phyloP scores from a whole-genome alignment of 495 filamentous ascomycete species.

The Aspergillus heteromorphus region DNA sequence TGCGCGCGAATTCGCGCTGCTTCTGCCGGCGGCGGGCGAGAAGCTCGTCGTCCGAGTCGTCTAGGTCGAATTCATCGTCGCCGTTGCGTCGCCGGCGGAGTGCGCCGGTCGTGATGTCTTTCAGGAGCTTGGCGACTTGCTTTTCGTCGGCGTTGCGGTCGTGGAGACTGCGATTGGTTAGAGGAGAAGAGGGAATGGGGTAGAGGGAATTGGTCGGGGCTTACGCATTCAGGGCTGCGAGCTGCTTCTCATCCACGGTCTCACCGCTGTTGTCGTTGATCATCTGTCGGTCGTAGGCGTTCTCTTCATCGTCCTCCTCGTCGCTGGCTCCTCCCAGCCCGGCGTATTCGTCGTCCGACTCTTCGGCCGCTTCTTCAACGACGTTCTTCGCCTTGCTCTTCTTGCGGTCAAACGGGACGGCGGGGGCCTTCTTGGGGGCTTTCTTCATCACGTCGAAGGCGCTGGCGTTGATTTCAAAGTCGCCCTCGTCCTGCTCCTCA shows the following conservation, averaged over 20 bases:
- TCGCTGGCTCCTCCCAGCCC: conserved; percentile 87
- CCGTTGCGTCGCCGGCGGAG: conserved; percentile 72
- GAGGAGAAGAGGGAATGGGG: background rate
- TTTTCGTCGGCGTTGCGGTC: conserved; percentile 57
- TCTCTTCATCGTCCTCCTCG: conserved; percentile 72
- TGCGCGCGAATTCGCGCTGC: conserved; percentile 81
- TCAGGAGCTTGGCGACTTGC: conserved; percentile 81
- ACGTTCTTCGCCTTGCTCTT: conserved; percentile 84
- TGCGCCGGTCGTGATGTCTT: conserved; percentile 81
- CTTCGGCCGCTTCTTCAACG: conserved; percentile 88
- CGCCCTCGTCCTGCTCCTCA: conserved; percentile 39
- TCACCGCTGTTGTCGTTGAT: conserved; percentile 88
- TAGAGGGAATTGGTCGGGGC: conserved; percentile 30
- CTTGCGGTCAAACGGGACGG: conserved; percentile 65
- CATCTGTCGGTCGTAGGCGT: conserved; percentile 64
- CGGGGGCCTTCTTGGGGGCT: conserved; percentile 51
- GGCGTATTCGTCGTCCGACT: conserved; percentile 98
- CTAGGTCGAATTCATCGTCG: conserved; percentile 71
- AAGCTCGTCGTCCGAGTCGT: conserved; percentile 80
- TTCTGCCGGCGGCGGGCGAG: conserved; percentile 74
- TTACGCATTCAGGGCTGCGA: conserved; percentile 87
- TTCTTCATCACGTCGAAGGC: conserved; percentile 78
- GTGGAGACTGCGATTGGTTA: conserved; percentile 29
- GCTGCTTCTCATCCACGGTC: conserved; percentile 65
- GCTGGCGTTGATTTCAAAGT: conserved; percentile 42